Evolutionary conservation across 2,329 filamentous ascomycete genomes (phyloP).

Genomic region (Daldinia eschscholtzii): DNA sequence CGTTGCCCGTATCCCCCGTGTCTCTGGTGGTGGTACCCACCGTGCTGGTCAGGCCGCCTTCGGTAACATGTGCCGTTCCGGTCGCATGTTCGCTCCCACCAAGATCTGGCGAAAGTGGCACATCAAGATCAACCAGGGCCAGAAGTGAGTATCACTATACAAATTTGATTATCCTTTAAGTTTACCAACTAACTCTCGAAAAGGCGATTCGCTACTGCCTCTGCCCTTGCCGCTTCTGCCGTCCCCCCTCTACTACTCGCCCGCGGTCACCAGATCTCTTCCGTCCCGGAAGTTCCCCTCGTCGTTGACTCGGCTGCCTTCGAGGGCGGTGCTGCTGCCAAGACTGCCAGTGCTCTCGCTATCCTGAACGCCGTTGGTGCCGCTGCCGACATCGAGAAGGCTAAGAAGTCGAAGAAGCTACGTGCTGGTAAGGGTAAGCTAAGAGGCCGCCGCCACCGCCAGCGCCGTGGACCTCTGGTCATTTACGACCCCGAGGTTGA

Average conservation of each 20-base stretch:
- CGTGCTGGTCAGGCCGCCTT: conserved; percentile 99
- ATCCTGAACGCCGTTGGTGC: conserved; percentile 94
- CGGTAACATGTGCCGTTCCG: conserved; percentile 99
- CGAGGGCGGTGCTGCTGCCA: conserved; percentile 80
- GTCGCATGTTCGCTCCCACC: conserved; percentile 99
- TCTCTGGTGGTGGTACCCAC: conserved; percentile 99
- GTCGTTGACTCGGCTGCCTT: conserved; percentile 94
- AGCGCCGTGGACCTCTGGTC: conserved; percentile 97
- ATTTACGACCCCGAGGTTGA: conserved; percentile 97
- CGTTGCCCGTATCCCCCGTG: conserved; percentile 99
- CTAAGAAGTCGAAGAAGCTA: conserved; percentile 95
- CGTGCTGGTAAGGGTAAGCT: conserved; percentile 99
- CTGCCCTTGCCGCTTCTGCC: conserved; percentile 95
- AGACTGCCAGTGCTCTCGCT: conserved; percentile 87
- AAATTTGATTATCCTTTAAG: not conserved
- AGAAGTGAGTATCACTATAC: conserved; percentile 77
- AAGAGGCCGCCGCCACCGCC: conserved; percentile 93
- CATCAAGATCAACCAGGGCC: conserved; percentile 99
- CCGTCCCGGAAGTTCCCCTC: conserved; percentile 95
- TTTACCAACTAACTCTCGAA: conserved; percentile 54
- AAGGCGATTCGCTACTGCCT: conserved; percentile 97
- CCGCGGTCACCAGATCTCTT: conserved; percentile 94
- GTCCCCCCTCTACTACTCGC: conserved; percentile 94
- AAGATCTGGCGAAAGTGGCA: conserved; percentile 99
- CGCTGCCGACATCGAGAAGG: conserved; percentile 91